phyloP scores from a whole-genome alignment of 2,329 filamentous ascomycete species.

The Aspergillus sp. region DNA sequence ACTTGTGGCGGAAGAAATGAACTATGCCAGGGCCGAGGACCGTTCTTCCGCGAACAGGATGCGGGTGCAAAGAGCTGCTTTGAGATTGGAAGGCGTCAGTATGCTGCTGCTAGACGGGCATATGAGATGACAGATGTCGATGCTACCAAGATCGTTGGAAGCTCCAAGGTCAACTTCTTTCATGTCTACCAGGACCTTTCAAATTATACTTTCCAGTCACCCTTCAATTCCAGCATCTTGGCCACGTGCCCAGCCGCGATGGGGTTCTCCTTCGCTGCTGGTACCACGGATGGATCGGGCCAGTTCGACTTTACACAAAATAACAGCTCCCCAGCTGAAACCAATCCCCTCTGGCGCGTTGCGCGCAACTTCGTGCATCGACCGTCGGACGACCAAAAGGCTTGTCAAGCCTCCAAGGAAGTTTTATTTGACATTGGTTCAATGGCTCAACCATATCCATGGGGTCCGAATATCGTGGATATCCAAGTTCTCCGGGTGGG shows the following conservation, averaged over 20 bases:
- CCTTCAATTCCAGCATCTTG: constrained; percentile 56
- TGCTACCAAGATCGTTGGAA: constrained; percentile 43
- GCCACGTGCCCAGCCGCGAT: constrained; percentile 79
- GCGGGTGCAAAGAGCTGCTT: constrained; percentile 44
- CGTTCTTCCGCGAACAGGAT: constrained; percentile 39
- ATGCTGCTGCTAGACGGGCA: constrained; percentile 39
- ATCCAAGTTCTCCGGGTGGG: constrained; percentile 79
- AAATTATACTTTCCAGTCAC: constrained; percentile 63
- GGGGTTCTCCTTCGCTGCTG: constrained; percentile 87
- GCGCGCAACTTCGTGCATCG: constrained; percentile 66
- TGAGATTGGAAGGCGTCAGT: constrained; percentile 43
- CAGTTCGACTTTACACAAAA: constrained; percentile 92
- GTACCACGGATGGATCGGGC: constrained; percentile 85
- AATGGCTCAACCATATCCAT: constrained; percentile 68
- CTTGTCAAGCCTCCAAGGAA: constrained; percentile 74
- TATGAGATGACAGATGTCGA: constrained; percentile 50
- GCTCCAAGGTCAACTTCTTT: constrained; percentile 66
- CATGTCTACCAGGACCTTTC: constrained; percentile 82
- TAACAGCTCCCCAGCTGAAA: constrained; percentile 61
- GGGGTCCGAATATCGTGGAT: constrained; percentile 88
- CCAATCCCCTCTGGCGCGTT: constrained; percentile 71
- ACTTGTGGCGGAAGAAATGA: constrained; percentile 56
- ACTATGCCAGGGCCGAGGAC: constrained; percentile 41
- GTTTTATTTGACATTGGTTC: constrained; percentile 85
- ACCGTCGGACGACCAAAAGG: constrained; percentile 62